These are phyloP conservation scores for Podaxis sp. DNA, from an alignment of 768 basidiomycete genomes.

Conservation along the genomic window DNA sequence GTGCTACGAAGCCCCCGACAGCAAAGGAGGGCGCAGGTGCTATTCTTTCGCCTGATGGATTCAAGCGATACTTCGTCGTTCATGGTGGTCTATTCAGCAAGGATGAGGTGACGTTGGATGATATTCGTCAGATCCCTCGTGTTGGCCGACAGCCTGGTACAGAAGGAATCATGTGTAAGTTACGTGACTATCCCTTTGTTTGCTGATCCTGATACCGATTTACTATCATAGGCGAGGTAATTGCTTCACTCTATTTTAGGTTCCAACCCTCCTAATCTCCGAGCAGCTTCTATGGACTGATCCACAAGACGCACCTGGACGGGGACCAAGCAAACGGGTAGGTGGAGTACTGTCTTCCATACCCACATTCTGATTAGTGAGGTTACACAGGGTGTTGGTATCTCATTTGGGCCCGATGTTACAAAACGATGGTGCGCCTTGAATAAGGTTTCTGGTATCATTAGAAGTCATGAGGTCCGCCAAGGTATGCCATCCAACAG, in stretches of 20 bases:
- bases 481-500: slow-evolving; percentile 52
- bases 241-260: slow-evolving; percentile 14
- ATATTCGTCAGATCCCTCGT: slow-evolving; percentile 85
- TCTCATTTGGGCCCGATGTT: slow-evolving; percentile 94
- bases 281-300: slow-evolving; percentile 91
- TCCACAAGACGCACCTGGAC: slow-evolving; percentile 84
- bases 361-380: slow-evolving; percentile 3
- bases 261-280: slow-evolving; percentile 13
- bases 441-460: slow-evolving; percentile 84
- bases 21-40: slow-evolving; percentile 39
- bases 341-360: slow-evolving; percentile 25
- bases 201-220: slow-evolving; percentile 14
- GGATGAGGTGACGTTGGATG: slow-evolving; percentile 92
- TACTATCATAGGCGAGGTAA: slow-evolving; percentile 58
- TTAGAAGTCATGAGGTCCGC: slow-evolving; percentile 96
- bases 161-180: slow-evolving; percentile 93
- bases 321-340: slow-evolving; percentile 95
- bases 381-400: slow-evolving; percentile 80
- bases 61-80: slow-evolving; percentile 90
- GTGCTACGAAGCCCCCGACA: slow-evolving; percentile 62
- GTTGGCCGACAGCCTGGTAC: slow-evolving; percentile 91
- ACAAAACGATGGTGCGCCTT: slow-evolving; percentile 86
- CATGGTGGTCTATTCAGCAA: slow-evolving; percentile 97
- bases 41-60: slow-evolving; percentile 81
- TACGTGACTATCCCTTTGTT: slow-evolving; percentile 11